phyloP scores from a whole-genome alignment of 208 protist species.

The Trypanosomatidae sp. region DNA sequence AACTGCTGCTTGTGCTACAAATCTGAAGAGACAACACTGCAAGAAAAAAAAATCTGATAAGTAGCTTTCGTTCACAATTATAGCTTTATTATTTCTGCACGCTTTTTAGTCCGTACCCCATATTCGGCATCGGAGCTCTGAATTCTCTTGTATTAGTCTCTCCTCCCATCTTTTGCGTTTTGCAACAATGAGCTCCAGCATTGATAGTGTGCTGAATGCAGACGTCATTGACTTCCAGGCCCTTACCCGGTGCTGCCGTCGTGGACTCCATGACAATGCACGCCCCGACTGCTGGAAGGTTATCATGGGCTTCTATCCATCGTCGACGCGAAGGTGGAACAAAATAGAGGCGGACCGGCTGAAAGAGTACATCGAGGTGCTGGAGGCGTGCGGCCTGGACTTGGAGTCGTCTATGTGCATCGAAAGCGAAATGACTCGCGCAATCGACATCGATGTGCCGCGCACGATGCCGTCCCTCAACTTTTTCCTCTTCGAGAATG shows the following conservation, averaged over 20 bases:
- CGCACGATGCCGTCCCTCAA: constrained; percentile 80
- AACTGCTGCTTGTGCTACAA: no score
- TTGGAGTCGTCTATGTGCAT: not conserved
- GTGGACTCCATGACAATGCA: constrained; percentile 42
- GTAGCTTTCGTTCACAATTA: no score
- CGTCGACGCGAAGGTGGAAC: constrained; percentile 27
- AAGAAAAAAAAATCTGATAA: no score
- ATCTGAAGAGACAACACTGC: no score
- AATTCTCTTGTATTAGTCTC: no score
- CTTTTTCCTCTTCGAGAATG: constrained; percentile 52
- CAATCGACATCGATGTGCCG: constrained; percentile 76
- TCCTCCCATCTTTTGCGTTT: not conserved
- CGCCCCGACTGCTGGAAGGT: constrained; percentile 68
- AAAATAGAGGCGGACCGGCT: constrained; percentile 20
- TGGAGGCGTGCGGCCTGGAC: constrained; percentile 16
- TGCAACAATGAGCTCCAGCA: constrained; percentile 7
- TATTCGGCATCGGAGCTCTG: no score
- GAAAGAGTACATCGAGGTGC: constrained; percentile 10
- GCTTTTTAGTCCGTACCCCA: no score
- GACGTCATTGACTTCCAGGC: constrained; percentile 34
- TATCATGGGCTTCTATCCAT: constrained; percentile 71
- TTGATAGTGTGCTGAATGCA: constrained; percentile 18
- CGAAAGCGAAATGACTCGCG: constrained; percentile 11
- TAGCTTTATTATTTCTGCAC: no score
- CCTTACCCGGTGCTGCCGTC: constrained; percentile 39